Base-by-base conservation (phyloP, 225 moss, liverwort and hornwort genomes). In the Marchantia polymorpha region DNA sequence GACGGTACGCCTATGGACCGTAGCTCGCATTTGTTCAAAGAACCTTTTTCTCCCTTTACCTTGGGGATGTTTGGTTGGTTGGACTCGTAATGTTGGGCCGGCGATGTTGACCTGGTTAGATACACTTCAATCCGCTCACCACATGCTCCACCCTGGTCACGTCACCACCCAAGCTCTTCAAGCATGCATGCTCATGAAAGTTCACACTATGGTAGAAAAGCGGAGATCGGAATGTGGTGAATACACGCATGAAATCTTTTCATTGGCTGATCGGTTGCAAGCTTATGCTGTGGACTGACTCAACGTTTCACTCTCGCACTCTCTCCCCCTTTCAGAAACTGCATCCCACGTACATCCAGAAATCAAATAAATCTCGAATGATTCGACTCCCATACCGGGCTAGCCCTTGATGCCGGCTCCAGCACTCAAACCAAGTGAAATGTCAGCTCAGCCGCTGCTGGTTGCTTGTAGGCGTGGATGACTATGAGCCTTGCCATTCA, bases 31-130 rank as follows among this genome's bases (percentile, higher is more conserved):
- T 29, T 39, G 39, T 67, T 25, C 12, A 67, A 12, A 29, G 29
- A 14, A 67, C 29, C 65, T 26, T 67, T 67, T 31, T 29, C 67
- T 29, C 31, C n/a, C 23, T 27, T 27, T 27, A 64, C 23, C 56
- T 25, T 64, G 23, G 64, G 64, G 64, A 12, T 64, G 12, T 67
- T 31, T 0, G 4, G 23, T 61, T 67, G 67, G 65, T 65, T 65
- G 23, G 56, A 56, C 56, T 56, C 56, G 12, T 17, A 31, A 67
- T 31, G 30, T 67, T 67, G 27, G 67, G 67, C 67, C 67, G 67
- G 67, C 67, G 23, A 14, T 31, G 29, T 67, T 67, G 67, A 67
- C 67, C 65, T 26, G 67, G 67, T 67, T 67, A 31, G 67, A 67
- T 67, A 29, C 29, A 67, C 31, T 31, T 67, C 67, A 67, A 27